These are phyloP conservation scores for Tetrahymena malaccensis DNA, from an alignment of 73 alveolate genomes.

Conservation along the genomic window DNA sequence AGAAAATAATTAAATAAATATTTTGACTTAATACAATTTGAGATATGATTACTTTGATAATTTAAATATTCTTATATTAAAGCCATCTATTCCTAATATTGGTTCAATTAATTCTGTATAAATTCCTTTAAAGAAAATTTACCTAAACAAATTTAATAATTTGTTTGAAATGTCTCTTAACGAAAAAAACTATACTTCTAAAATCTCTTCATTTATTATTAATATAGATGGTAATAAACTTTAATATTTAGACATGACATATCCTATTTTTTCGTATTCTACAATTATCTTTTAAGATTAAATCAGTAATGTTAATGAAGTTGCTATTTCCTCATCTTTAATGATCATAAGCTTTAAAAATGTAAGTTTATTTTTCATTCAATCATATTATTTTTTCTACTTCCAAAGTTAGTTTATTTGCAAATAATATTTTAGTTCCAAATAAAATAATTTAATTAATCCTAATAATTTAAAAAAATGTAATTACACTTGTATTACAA, in stretches of 20 bases:
- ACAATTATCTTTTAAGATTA: background rate
- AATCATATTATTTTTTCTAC: too few species aligned
- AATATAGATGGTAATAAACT: background rate
- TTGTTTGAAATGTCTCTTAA: background rate
- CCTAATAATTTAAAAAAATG: too few species aligned
- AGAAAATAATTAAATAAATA: too few species aligned
- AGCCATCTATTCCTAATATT: background rate
- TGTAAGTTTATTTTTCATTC: background rate
- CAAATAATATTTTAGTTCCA: too few species aligned
- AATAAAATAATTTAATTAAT: too few species aligned
- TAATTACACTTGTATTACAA: too few species aligned
- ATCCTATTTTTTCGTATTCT: background rate
- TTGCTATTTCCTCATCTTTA: background rate
- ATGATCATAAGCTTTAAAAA: too few species aligned
- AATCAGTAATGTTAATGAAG: background rate
- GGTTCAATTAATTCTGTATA: too few species aligned
- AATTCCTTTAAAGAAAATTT: background rate
- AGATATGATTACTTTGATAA: background rate
- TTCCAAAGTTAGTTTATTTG: too few species aligned
- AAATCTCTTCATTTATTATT: background rate
- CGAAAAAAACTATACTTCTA: background rate
- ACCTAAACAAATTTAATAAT: background rate
- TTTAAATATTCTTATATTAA: too few species aligned
- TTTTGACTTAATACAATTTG: background rate
- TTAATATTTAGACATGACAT: background rate